A percentile compares a stretch with the other conserved stretches of the same genome.
Evolutionary conservation across 371 early-diverging fungal species (phyloP).

Genomic region (Saksenaea vasiformis): DNA sequence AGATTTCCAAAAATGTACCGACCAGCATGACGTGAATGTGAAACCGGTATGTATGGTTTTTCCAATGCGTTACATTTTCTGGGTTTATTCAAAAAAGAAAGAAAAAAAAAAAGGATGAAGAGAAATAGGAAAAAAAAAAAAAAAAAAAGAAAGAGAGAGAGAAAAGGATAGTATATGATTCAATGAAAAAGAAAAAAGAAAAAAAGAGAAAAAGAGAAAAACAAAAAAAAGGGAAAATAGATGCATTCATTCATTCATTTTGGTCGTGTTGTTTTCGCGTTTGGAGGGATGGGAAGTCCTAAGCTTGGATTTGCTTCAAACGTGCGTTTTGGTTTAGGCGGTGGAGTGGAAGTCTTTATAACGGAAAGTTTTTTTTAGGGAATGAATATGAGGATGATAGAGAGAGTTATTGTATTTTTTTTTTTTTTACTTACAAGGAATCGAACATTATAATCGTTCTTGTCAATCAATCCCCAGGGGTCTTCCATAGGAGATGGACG

Average conservation of each 20-base stretch:
- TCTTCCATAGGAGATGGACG: slow-evolving; percentile 21
- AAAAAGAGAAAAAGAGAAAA: background rate
- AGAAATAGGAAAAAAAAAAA: background rate
- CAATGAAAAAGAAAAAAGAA: background rate
- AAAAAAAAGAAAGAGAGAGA: background rate
- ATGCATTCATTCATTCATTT: background rate
- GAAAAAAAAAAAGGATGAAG: background rate
- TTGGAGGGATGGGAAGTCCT: background rate
- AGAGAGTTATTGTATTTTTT: too few species aligned
- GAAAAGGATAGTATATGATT: background rate
- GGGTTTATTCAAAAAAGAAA: too few species aligned
- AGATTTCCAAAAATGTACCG: background rate
- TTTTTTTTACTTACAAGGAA: slow-evolving; percentile 3
- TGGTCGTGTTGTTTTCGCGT: slow-evolving; percentile 1
- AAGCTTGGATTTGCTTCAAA: slow-evolving; percentile 2
- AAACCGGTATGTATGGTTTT: too few species aligned
- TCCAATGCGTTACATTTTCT: too few species aligned
- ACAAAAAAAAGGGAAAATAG: background rate
- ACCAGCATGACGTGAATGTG: background rate
- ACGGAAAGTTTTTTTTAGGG: background rate
- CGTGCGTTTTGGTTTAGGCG: slow-evolving; percentile 9
- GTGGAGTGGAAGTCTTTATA: slow-evolving; percentile 1
- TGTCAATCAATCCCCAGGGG: slow-evolving; percentile 9
- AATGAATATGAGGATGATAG: background rate
- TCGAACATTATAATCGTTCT: slow-evolving; percentile 9